Conservation (phyloP, 1,284 basidiomycete genomes). For the Earliella scabrosa region DNA sequence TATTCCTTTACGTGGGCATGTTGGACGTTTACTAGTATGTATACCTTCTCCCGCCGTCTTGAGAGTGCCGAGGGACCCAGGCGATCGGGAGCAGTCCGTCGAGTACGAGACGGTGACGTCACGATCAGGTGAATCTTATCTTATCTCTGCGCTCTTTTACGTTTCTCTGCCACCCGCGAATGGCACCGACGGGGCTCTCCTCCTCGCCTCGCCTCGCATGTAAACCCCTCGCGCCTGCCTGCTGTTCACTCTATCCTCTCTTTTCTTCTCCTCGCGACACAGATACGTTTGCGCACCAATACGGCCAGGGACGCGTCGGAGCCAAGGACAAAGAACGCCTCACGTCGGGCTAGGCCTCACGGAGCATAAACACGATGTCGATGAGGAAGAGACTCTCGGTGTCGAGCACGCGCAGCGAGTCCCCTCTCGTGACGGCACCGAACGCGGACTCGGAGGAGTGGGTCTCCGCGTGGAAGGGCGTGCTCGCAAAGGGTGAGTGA, state of each 20-base stretch:
- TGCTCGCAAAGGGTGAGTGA: conserved; percentile 61
- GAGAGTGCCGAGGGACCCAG: not conserved
- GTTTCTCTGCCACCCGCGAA: conserved; percentile 14
- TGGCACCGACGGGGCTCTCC: conserved; percentile 10
- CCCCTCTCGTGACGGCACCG: conserved; percentile 34
- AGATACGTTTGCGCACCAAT: not conserved
- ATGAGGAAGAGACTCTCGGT: conserved; percentile 39
- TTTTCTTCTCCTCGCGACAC: not conserved
- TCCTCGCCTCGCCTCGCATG: conserved; percentile 3
- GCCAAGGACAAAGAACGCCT: too few species aligned
- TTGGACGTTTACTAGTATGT: not conserved
- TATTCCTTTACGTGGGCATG: not conserved
- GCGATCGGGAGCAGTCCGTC: not conserved
- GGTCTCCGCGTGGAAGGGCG: conserved; percentile 57
- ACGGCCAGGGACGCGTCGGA: too few species aligned
- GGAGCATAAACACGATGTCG: conserved; percentile 23
- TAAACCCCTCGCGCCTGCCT: conserved; percentile 15
- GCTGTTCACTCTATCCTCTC: too few species aligned
- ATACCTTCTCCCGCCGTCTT: not conserved
- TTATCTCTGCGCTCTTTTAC: conserved; percentile 26
- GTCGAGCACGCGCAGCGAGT: conserved; percentile 38
- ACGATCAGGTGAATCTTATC: conserved; percentile 25
- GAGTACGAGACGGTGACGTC: conserved; percentile 23
- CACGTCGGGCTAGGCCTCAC: too few species aligned
- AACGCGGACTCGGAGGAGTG: conserved; percentile 57